Evolutionary conservation across 176 grass and related monocot species (phyloP).

Genomic region (Dactylis glomerata): DNA sequence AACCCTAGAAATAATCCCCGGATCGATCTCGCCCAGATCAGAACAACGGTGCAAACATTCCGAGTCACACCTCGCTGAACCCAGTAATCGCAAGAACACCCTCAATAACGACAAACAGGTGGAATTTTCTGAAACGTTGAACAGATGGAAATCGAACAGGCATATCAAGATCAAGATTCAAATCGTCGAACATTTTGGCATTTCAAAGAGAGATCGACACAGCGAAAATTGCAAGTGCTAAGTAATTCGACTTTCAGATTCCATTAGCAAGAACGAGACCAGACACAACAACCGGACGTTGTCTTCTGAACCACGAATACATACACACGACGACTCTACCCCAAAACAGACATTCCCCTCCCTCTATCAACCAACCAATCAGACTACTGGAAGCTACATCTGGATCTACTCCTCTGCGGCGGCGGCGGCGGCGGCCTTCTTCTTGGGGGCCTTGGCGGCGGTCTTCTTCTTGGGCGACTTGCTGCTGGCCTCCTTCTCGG

Average conservation of each 20-base stretch:
- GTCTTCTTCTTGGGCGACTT: constrained; percentile 17
- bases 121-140: background rate
- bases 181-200: background rate
- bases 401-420: background rate
- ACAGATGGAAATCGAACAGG: background rate
- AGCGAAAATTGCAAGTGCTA: background rate
- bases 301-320: background rate
- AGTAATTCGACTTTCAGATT: background rate
- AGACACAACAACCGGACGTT: background rate
- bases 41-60: background rate
- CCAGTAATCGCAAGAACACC: background rate
- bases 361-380: too few relatives aligned
- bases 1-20: background rate
- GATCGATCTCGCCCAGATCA: background rate
- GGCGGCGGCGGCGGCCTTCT: background rate
- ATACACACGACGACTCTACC: background rate
- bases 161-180: background rate
- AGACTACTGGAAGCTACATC: too few relatives aligned
- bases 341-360: background rate
- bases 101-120: too few relatives aligned
- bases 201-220: too few relatives aligned
- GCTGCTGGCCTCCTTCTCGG: background rate
- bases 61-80: background rate
- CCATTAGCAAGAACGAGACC: background rate
- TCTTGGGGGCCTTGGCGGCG: background rate